A percentile compares a stretch with the other conserved stretches of the same genome.
Conservation (phyloP, 805 yeast species). For the Blastobotrys muscicola region DNA sequence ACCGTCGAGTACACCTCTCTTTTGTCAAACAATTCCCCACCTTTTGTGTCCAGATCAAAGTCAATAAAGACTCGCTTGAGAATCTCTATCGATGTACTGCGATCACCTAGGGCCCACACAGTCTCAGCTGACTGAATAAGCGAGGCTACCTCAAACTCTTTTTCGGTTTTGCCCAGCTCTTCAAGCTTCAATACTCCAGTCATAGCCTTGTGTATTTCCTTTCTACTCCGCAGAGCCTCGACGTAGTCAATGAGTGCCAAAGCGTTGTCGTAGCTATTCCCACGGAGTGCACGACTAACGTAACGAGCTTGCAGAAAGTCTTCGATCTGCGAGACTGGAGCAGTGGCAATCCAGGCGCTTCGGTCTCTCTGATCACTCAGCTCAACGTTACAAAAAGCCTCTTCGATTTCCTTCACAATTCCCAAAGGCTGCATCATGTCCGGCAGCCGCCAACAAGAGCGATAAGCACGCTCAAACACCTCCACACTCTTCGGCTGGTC, state of each 20-base stretch:
- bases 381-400: too few relatives aligned
- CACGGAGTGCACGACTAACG: too few relatives aligned
- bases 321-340: too few relatives aligned
- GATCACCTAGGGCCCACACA: slow-evolving; percentile 56
- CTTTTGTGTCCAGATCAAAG: slow-evolving; percentile 4
- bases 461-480: background rate
- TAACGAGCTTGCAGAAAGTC: too few relatives aligned
- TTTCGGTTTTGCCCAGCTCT: slow-evolving; percentile 10
- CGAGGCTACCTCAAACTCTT: slow-evolving; percentile 17
- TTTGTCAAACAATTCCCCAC: slow-evolving; percentile 2
- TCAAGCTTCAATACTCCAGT: slow-evolving; percentile 17
- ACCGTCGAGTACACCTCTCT: slow-evolving; percentile 15
- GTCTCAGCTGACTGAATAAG: slow-evolving; percentile 47
- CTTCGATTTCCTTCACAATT: too few relatives aligned
- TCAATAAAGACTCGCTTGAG: slow-evolving; percentile 30
- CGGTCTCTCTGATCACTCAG: too few relatives aligned
- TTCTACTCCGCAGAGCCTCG: slow-evolving; percentile 13
- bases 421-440: too few relatives aligned
- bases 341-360: too few relatives aligned
- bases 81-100: slow-evolving; percentile 46
- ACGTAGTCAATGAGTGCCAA: slow-evolving; percentile 3
- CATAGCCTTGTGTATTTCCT: slow-evolving; percentile 17
- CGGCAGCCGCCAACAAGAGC: too few relatives aligned
- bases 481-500: background rate
- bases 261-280: background rate